A percentile compares a stretch with the other conserved stretches of the same genome.
Conservation (phyloP, 805 yeast species). For the Candida nemodendra region DNA sequence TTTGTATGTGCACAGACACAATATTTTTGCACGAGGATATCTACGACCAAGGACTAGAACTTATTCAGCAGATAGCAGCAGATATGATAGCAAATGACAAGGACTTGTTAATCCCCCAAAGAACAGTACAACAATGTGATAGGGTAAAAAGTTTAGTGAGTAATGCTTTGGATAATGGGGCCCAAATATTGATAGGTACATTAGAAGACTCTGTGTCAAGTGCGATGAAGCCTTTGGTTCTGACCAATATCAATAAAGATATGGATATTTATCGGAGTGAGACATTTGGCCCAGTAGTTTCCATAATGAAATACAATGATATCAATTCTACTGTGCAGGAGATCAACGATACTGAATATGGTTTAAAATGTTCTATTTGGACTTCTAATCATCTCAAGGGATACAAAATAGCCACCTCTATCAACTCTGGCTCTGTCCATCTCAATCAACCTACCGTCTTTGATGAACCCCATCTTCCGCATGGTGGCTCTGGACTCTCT, state of each 20-base stretch:
- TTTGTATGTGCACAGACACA: slow-evolving; percentile 47
- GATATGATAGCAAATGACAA: slow-evolving; percentile 14
- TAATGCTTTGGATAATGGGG: slow-evolving; percentile 41
- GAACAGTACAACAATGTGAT: slow-evolving; percentile 28
- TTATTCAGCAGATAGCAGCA: slow-evolving; percentile 15
- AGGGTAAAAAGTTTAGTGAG: slow-evolving; percentile 29
- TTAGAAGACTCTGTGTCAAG: slow-evolving; percentile 2
- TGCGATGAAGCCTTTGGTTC: slow-evolving; percentile 31
- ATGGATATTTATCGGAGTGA: slow-evolving; percentile 35
- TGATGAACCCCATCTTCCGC: slow-evolving; percentile 36
- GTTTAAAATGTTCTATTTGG: slow-evolving; percentile 46
- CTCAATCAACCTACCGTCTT: slow-evolving; percentile 24
- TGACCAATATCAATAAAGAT: slow-evolving; percentile 31
- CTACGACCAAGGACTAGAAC: slow-evolving; percentile 31
- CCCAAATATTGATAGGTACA: slow-evolving; percentile 27
- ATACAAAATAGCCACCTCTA: slow-evolving; percentile 31
- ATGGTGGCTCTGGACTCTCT: slow-evolving; percentile 44
- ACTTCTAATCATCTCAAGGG: slow-evolving; percentile 35
- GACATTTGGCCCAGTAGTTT: slow-evolving; percentile 44
- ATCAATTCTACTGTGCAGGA: slow-evolving; percentile 19
- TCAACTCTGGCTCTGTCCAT: slow-evolving; percentile 37
- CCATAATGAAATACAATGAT: slow-evolving; percentile 29
- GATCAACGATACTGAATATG: slow-evolving; percentile 34
- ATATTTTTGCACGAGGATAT: slow-evolving; percentile 36
- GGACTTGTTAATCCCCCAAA: slow-evolving; percentile 26